phyloP scores from a whole-genome alignment of 2,329 filamentous ascomycete species.

The Alternaria sp. region DNA sequence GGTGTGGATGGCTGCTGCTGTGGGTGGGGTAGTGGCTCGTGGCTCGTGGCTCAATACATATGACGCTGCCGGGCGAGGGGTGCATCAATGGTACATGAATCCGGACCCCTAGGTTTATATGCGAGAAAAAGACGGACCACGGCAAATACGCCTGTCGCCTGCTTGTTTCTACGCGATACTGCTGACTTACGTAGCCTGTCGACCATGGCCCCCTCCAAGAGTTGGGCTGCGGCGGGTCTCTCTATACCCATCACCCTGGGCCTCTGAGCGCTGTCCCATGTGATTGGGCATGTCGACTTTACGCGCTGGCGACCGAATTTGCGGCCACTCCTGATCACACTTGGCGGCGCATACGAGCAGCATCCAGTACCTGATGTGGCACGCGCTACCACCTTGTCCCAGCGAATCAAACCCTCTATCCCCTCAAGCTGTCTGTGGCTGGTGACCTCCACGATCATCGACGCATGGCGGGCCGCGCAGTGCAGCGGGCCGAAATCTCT shows the following conservation, averaged over 20 bases:
- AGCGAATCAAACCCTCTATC: background rate
- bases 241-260: conserved; percentile 18
- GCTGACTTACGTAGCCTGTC: conserved; percentile 37
- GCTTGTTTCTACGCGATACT: conserved; percentile 26
- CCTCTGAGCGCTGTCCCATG: conserved; percentile 27
- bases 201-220: conserved; percentile 23
- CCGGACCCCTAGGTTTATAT: conserved; percentile 23
- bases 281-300: conserved; percentile 36
- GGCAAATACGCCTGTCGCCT: conserved; percentile 20
- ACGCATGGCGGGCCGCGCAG: conserved; percentile 14
- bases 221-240: conserved; percentile 38
- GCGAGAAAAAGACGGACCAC: conserved; percentile 9
- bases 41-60: conserved; percentile 6
- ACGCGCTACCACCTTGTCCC: conserved; percentile 12
- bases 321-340: conserved; percentile 38
- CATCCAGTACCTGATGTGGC: conserved; percentile 27
- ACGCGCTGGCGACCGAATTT: conserved; percentile 45
- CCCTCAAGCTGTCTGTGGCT: conserved; percentile 3
- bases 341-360: conserved; percentile 42
- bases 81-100: conserved; percentile 15
- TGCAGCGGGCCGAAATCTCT: conserved; percentile 17
- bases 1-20: conserved; percentile 21
- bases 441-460: conserved; percentile 7
- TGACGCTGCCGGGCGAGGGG: conserved; percentile 20
- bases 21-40: conserved; percentile 27